Evolutionary conservation across 441 rosid genomes (phyloP).

Genomic region (Geranium incanum): DNA sequence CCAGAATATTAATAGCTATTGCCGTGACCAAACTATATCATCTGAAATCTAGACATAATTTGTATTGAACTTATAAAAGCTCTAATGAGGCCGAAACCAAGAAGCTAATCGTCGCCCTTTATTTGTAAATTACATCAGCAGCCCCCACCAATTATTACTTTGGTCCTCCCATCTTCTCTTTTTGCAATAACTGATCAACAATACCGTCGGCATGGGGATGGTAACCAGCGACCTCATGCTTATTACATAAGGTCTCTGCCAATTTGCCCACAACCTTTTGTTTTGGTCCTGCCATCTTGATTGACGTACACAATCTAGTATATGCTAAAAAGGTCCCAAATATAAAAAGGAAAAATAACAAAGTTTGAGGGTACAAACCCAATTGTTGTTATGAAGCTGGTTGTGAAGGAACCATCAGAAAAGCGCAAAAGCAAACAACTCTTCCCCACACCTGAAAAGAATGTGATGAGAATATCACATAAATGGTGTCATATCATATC

Average conservation of each 20-base stretch:
- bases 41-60: conserved; percentile 10
- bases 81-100: conserved; percentile 3
- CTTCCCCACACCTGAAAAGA: conserved; percentile 80
- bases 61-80: not conserved
- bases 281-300: not conserved
- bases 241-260: too few species aligned
- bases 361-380: conserved; percentile 42
- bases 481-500: not conserved
- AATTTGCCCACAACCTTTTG: not conserved
- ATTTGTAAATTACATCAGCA: conserved; percentile 12
- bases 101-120: conserved; percentile 1
- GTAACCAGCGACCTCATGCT: too few species aligned
- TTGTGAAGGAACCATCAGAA: conserved; percentile 97
- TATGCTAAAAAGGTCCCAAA: conserved; percentile 7
- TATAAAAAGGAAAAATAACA: conserved; percentile 26
- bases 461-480: conserved; percentile 12
- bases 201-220: too few species aligned
- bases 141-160: conserved; percentile 5
- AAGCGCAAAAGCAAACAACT: conserved; percentile 98
- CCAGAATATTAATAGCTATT: not conserved
- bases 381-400: conserved; percentile 92
- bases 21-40: not conserved
- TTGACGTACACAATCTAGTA: not conserved
- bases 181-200: too few species aligned
- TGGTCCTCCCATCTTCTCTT: not conserved